Evolutionary conservation across 2,329 filamentous ascomycete species (phyloP), one percentile per base, ranked within the genome.

Genomic region (Akanthomyces muscarius): DNA sequence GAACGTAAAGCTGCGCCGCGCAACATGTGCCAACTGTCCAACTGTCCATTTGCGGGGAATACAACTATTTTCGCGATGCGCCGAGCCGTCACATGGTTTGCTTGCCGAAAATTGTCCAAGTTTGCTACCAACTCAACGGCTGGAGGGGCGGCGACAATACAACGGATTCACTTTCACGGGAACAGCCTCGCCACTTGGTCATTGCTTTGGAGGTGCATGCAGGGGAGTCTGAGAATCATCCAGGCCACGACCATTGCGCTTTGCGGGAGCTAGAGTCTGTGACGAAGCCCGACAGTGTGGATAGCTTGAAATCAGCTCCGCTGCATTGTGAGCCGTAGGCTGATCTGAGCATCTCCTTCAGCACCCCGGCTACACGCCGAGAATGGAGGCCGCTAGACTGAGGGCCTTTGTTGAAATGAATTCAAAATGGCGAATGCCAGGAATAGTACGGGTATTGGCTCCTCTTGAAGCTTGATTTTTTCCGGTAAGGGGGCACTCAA

Each of bases 11-110:
- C 21, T 21, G 28, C 28, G 28, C 28, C 28, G 28, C 28, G 6
- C 33, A 36, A 7, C 33, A 36, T 36, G 33, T 16, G 38, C 14
- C 33, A 38, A 38, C 33, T 30, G 28, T 30, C 30, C 30, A 48
- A 48, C 23, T 23, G 14, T n/a, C 47, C 10, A 28, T 23, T 23
- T 61, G 58, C 47, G 47, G 58, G 48, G 58, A 25, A 53, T 44
- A 23, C 38, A 53, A 25, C 23, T 45, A 28, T 45, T 61, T 52
- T 61, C 13, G 25, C 38, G 21, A 30, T 53, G 58, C 38, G 14
- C 13, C 23, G 38, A 45, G 36, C 58, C 58, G 58, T 21, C 6
- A 18, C 33, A 25, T 61, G 25, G 58, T 61, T 61, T 61, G 58
- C 38, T 50, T 52, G 33, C 44, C 47, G 11, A n/a, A 50, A 33